Evolutionary conservation across 352 stramenopile species (phyloP), one percentile per base, ranked within the genome.

Genomic region (Globisporangium carolinianum): DNA sequence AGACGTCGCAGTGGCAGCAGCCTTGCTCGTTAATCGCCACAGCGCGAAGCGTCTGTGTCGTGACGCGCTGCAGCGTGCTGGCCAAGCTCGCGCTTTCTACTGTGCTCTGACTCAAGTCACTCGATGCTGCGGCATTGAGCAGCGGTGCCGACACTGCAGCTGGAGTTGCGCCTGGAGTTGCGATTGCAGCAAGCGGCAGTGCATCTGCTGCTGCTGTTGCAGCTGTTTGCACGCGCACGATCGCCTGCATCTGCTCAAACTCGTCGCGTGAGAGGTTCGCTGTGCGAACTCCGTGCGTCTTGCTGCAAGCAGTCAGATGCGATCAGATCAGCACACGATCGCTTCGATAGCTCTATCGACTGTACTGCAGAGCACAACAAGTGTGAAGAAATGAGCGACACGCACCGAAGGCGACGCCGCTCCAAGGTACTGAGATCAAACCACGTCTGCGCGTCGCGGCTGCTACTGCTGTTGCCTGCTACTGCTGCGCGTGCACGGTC

Each of bases 351-450:
- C 24, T 32, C 2, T 32, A 32, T 32, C 24, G 24, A 32, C 24
- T 32, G 24, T 32, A 32, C 24, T 32, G 24, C 24, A 3, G 2
- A 24, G 3, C 24, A 32, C 24, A 32, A 32, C 24, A 32, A 32
- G 24, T 32, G 24, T n/a, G 42, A 11, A 17, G 9, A 45, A 10
- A 14, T 45, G 8, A 18, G 43, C 3, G 8, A 43, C 3, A 58
- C 60, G 18, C 63, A 77, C 69, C 65, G 65, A 37, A 86, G 53
- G n/a, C 73, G 71, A 49, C 76, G 66, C 41, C 74, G 64, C 47
- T 86, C 62, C 3, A 65, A 56, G 53, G 86, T 86, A 5, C 61
- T 77, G 15, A 88, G 62, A 8, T 88, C 69, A 38, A 85, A 88
- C 75, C 75, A 88, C 15, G 61, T 58, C 3, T 53, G 74, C 59